These are phyloP conservation scores for Neurospora sp. DNA, from an alignment of 495 filamentous ascomycete species.

Conservation along the genomic window DNA sequence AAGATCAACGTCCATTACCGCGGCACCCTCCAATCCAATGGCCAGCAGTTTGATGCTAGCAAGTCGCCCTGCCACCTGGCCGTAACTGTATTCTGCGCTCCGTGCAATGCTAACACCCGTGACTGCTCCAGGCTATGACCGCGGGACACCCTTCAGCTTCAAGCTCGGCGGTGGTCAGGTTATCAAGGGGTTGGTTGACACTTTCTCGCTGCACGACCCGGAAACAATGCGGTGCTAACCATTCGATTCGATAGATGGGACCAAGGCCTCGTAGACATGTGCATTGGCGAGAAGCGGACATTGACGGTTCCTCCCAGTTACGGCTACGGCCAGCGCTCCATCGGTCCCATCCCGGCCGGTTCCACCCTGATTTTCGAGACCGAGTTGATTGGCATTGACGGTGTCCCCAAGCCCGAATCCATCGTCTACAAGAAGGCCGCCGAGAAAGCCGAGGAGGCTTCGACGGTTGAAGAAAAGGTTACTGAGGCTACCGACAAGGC, in stretches of 20 bases:
- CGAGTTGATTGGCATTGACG: constrained; percentile 77
- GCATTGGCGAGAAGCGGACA: constrained; percentile 85
- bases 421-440: constrained; percentile 33
- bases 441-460: constrained; percentile 11
- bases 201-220: background rate
- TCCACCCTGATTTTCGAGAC: constrained; percentile 87
- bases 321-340: constrained; percentile 66
- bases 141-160: constrained; percentile 66
- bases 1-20: constrained; percentile 77
- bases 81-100: constrained; percentile 3
- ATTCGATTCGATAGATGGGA: constrained; percentile 56
- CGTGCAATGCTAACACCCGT: constrained; percentile 6
- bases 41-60: constrained; percentile 50
- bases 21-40: constrained; percentile 57
- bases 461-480: constrained; percentile 15
- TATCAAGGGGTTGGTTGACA: constrained; percentile 61
- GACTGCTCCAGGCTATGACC: constrained; percentile 52
- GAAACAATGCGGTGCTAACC: constrained; percentile 3
- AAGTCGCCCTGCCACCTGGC: constrained; percentile 5
- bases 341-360: constrained; percentile 71
- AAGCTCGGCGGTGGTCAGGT: constrained; percentile 69
- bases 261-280: constrained; percentile 86
- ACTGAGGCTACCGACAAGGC: constrained; percentile 15
- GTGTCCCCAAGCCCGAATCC: constrained; percentile 51
- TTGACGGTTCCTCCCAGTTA: constrained; percentile 82